Conservation (phyloP, 805 yeast genomes). For the Ogataea angusta region DNA sequence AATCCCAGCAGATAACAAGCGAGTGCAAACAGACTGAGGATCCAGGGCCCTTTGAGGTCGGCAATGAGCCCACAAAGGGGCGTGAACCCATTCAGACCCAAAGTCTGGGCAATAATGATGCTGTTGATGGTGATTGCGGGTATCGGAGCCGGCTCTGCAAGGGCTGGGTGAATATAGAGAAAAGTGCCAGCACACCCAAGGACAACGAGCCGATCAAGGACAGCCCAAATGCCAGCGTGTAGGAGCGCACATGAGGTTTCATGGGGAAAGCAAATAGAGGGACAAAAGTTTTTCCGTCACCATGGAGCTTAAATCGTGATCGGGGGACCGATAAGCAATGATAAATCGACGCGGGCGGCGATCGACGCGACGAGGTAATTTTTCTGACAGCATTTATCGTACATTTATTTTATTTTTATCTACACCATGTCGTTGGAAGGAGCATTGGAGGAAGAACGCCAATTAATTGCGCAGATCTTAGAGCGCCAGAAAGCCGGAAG, state of each 20-base stretch:
- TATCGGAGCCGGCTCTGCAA: constrained; percentile 57
- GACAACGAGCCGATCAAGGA: constrained; percentile 30
- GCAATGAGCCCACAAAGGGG: constrained; percentile 82
- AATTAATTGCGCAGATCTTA: constrained; percentile 29
- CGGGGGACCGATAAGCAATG: constrained; percentile 11
- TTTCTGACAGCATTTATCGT: neutral
- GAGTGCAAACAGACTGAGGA: constrained; percentile 60
- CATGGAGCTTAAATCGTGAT: neutral
- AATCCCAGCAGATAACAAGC: constrained; percentile 67
- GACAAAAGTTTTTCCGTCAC: constrained; percentile 1
- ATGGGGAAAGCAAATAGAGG: neutral
- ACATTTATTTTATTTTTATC: neutral
- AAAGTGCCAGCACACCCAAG: constrained; percentile 31
- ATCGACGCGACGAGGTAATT: constrained; percentile 7
- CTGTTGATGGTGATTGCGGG: constrained; percentile 64
- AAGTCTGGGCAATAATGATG: constrained; percentile 68
- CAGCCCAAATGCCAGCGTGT: constrained; percentile 24
- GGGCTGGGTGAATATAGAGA: constrained; percentile 67
- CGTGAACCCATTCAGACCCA: constrained; percentile 80
- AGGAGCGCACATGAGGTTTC: constrained; percentile 12
- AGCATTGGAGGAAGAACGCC: constrained; percentile 33
- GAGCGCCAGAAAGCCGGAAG: constrained; percentile 25
- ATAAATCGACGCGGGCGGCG: neutral
- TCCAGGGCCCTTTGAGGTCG: constrained; percentile 75
- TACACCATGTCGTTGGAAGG: constrained; percentile 33